These are phyloP conservation scores for Vanrija humicola DNA, from an alignment of 1,284 basidiomycete genomes.

Conservation along the genomic window DNA sequence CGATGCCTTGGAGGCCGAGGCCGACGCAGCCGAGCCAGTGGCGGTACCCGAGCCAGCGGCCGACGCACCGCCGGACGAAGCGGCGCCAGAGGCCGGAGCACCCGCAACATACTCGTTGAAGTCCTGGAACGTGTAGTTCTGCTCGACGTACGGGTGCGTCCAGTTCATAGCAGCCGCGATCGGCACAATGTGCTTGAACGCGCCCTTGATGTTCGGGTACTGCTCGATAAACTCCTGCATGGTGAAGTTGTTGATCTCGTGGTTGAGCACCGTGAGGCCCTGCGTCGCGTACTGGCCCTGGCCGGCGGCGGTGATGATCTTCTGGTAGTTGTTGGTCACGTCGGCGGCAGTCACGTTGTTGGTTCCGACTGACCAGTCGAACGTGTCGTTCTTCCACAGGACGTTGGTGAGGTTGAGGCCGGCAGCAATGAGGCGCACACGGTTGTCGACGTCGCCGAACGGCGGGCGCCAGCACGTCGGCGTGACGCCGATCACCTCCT, in stretches of 20 bases:
- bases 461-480: conserved; percentile 53
- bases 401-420: conserved; percentile 52
- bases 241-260: conserved; percentile 51
- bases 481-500: conserved; percentile 53
- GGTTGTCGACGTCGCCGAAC: conserved; percentile 55
- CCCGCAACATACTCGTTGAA: conserved; percentile 25
- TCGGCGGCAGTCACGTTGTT: conserved; percentile 38
- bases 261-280: conserved; percentile 51
- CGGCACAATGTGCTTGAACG: conserved; percentile 47
- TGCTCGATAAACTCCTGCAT: conserved; percentile 42
- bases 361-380: conserved; percentile 49
- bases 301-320: conserved; percentile 42
- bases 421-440: conserved; percentile 54
- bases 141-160: conserved; percentile 52
- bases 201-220: conserved; percentile 38
- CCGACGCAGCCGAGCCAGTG: neutral
- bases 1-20: too few species aligned
- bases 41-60: neutral
- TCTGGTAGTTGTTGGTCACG: conserved; percentile 52
- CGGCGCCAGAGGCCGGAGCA: neutral
- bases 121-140: conserved; percentile 41
- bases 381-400: conserved; percentile 53
- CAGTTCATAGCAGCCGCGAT: conserved; percentile 46
- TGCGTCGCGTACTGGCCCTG: conserved; percentile 43
- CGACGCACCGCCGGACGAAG: neutral